Percentiles rank a stretch among this genome's conserved stretches.
Evolutionary conservation across 2,329 filamentous ascomycete genomes (phyloP).

Genomic region (Pleomassaria siparia): DNA sequence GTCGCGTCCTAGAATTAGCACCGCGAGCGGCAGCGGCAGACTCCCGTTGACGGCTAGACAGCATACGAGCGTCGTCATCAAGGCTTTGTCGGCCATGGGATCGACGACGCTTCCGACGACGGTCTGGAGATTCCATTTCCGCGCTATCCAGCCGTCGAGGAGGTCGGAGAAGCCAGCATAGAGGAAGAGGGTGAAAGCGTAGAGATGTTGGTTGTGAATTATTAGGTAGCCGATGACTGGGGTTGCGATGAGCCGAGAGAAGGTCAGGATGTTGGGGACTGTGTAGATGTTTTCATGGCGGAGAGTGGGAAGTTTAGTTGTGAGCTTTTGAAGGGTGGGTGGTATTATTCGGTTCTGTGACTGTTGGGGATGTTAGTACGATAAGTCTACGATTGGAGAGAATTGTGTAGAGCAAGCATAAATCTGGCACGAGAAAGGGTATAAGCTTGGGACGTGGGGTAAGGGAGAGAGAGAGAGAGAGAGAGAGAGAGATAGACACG

Average conservation of each 20-base stretch:
- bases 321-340: conserved; percentile 28
- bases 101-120: conserved; percentile 91
- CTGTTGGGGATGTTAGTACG: not conserved
- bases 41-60: conserved; percentile 81
- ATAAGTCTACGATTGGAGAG: not conserved
- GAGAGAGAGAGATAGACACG: too few relatives aligned
- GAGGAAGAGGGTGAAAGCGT: conserved; percentile 81
- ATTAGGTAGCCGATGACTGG: conserved; percentile 88
- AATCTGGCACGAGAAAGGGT: too few relatives aligned
- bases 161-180: conserved; percentile 92
- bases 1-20: conserved; percentile 89
- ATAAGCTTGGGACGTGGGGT: too few relatives aligned
- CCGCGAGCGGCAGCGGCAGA: conserved; percentile 82
- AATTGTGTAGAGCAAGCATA: not conserved
- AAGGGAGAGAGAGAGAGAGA: too few relatives aligned
- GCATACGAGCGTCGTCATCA: conserved; percentile 87
- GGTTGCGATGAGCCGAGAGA: conserved; percentile 79
- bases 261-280: conserved; percentile 89
- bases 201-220: conserved; percentile 75
- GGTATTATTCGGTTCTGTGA: conserved; percentile 9
- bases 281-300: conserved; percentile 89
- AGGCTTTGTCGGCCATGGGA: conserved; percentile 42
- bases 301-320: conserved; percentile 29
- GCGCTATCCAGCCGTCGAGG: conserved; percentile 90
- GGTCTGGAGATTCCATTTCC: conserved; percentile 83